phyloP scores from a whole-genome alignment of 345 rosid genomes.

The Leavenworthia alabamica region DNA sequence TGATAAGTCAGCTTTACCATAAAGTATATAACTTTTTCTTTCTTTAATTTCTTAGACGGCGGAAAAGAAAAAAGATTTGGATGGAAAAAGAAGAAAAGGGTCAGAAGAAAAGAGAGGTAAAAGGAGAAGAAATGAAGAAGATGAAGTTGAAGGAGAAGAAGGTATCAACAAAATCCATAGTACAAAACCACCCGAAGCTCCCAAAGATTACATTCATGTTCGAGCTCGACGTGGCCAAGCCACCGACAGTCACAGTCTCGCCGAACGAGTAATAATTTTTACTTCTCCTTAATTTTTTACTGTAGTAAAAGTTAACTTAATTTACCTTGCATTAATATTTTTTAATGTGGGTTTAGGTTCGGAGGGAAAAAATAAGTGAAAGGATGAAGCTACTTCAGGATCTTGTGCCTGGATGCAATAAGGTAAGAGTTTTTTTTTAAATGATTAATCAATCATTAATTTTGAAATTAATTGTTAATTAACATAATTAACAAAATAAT shows the following conservation, averaged over 20 bases:
- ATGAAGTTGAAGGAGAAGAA: neutral
- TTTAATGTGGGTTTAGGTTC: conserved; percentile 39
- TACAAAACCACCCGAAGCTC: conserved; percentile 49
- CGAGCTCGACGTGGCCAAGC: conserved; percentile 97
- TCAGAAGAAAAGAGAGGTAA: conserved; percentile 32
- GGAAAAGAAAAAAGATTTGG: conserved; percentile 35
- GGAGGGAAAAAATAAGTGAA: conserved; percentile 93
- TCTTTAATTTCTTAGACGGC: conserved; percentile 14
- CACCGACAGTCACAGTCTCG: conserved; percentile 93
- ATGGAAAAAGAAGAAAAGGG: conserved; percentile 27
- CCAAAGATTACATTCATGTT: conserved; percentile 78
- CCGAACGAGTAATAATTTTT: conserved; percentile 75
- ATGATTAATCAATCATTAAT: neutral
- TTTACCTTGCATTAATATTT: too few relatives aligned
- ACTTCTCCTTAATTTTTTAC: neutral
- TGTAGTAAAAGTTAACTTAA: neutral
- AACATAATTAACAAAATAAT: conserved; percentile 2
- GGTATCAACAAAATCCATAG: conserved; percentile 2
- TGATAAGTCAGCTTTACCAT: neutral
- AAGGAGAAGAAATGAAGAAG: conserved; percentile 14
- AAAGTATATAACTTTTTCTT: conserved; percentile 1
- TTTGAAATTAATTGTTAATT: neutral
- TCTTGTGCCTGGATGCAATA: conserved; percentile 97
- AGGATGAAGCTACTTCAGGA: conserved; percentile 95
- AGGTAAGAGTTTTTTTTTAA: conserved; percentile 33